Percentiles rank a stretch among this genome's conserved stretches.
Conservation (phyloP, 257 asterid species). For the Forsythia suspensa region DNA sequence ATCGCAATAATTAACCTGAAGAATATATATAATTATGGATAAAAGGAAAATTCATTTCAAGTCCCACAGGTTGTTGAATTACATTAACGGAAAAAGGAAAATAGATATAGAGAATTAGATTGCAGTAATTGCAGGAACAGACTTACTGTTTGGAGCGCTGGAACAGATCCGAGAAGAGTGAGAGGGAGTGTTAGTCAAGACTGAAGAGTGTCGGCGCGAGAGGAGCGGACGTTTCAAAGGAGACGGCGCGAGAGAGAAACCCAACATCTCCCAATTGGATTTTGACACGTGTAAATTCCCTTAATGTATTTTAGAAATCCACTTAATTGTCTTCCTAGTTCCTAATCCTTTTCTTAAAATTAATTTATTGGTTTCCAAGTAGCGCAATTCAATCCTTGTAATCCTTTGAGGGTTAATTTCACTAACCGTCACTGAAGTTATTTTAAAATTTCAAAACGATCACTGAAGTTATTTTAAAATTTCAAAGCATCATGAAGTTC, state of each 20-base stretch:
- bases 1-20: neutral
- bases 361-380: too few relatives aligned
- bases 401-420: too few relatives aligned
- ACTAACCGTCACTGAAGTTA: too few relatives aligned
- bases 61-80: slow-evolving; percentile 11
- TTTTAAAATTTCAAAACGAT: too few relatives aligned
- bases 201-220: slow-evolving; percentile 61
- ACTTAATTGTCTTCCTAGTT: too few relatives aligned
- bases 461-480: too few relatives aligned
- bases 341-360: too few relatives aligned
- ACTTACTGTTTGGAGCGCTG: slow-evolving; percentile 36
- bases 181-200: neutral
- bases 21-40: too few relatives aligned
- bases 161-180: slow-evolving; percentile 45
- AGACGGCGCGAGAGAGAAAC: slow-evolving; percentile 28
- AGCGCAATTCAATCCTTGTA: too few relatives aligned
- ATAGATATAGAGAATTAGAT: slow-evolving; percentile 13
- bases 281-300: neutral
- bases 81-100: neutral
- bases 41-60: neutral
- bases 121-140: slow-evolving; percentile 8
- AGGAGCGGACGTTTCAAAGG: slow-evolving; percentile 39
- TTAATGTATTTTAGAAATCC: too few relatives aligned
- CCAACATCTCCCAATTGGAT: neutral
- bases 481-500: too few relatives aligned